Evolutionary conservation across 306 rosid genomes (phyloP), one percentile per base, ranked within the genome.

Genomic region (apple (Malus domestica)): DNA sequence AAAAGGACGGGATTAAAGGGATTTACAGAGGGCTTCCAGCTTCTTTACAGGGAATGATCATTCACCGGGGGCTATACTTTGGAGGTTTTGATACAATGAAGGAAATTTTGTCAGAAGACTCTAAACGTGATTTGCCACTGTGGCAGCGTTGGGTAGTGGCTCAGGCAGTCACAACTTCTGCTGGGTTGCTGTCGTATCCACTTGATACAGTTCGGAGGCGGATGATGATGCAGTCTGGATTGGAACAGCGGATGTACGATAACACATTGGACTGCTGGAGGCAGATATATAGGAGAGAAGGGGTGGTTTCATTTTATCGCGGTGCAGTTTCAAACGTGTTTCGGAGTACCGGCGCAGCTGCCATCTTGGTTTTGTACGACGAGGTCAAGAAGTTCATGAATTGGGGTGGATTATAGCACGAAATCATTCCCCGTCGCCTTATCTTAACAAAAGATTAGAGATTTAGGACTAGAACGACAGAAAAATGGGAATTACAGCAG

Each of bases 151-250:
- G 97, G 97, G 67, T 79, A 44, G 96, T 86, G 70, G 99, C 97
- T 82, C 98, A 92, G 87, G 99, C 86, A 3, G 98, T 92, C 66
- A 92, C 97, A 29, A 92, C 99, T 19, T 88, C 98, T 1, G 97
- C 99, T 2, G 96, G 99, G 62, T 67, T 92, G 84, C 38, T 92
- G 76, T 95, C 98, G 18, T 95, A 95, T 81, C 98, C 99, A 0
- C 70, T 95, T 74, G 98, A 95, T 80, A 95, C 99, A 0, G 97
- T 92, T 76, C 84, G 99, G 11, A 84, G 99, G 90, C 89, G 99
- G 72, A 95, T 95, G 96, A 95, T 95, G 99, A 95, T 95, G 98
- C 99, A 95, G 78, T 95, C 98, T 6, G 99, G 99, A n/a, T 65
- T 82, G 88, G 93, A 90, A 78, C 81, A 57, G 71, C 88, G 83